phyloP scores from a whole-genome alignment of 805 yeast genomes.

The Cyberlindnera galapagoensis region DNA sequence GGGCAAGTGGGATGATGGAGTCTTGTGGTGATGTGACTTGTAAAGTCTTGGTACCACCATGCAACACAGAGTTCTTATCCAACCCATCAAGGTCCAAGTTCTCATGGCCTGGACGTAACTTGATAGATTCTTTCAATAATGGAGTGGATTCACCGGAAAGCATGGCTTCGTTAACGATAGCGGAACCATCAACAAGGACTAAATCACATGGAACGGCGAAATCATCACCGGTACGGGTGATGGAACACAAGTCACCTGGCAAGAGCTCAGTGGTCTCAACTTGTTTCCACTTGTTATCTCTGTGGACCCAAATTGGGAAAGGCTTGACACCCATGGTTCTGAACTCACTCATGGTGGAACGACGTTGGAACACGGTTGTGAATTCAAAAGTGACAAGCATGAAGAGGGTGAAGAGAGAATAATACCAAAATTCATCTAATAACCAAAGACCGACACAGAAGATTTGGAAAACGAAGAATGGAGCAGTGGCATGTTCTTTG shows the following conservation, averaged over 20 bases:
- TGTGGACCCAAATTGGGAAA: constrained; percentile 63
- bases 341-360: constrained; percentile 90
- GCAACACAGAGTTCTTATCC: constrained; percentile 83
- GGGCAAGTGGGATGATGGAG: constrained; percentile 44
- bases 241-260: constrained; percentile 88
- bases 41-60: constrained; percentile 94
- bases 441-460: constrained; percentile 95
- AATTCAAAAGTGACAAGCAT: constrained; percentile 92
- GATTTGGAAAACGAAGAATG: constrained; percentile 93
- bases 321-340: constrained; percentile 97
- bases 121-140: constrained; percentile 83
- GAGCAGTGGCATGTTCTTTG: constrained; percentile 97
- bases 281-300: constrained; percentile 65
- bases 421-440: constrained; percentile 96
- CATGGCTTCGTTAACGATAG: constrained; percentile 98
- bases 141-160: constrained; percentile 98
- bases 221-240: constrained; percentile 84
- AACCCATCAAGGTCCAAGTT: constrained; percentile 67
- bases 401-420: constrained; percentile 82
- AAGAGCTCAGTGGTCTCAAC: constrained; percentile 67
- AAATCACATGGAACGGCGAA: constrained; percentile 93
- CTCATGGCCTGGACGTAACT: constrained; percentile 71
- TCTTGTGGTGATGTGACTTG: constrained; percentile 75
- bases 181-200: constrained; percentile 79
- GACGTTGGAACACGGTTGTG: constrained; percentile 92